Evolutionary conservation across 1,284 basidiomycete species (phyloP), one percentile per base, ranked within the genome.

Genomic region (Ceratobasidium sp.): DNA sequence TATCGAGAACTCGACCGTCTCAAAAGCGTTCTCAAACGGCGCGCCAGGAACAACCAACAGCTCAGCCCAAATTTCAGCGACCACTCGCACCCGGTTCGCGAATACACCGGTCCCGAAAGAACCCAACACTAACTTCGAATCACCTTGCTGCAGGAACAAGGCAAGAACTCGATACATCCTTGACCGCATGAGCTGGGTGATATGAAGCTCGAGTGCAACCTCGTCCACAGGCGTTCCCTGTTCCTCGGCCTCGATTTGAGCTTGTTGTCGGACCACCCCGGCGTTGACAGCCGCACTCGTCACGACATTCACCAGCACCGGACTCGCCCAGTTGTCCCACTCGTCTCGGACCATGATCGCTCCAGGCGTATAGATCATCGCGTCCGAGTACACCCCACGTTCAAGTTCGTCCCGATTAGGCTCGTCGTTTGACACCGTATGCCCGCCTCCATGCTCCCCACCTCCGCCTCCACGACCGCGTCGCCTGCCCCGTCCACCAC

Each of bases 71-170:
- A 91, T 85, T 66, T 83, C 83, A 1, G 91, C 91, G 49, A 93
- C 87, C 77, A 86, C 84, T 69, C 84, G 83, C 20, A 93, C 89
- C 42, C 88, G 86, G 82, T 94, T 94, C 80, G 85, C 86, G 84
- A 93, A 94, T 7, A 91, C 92, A 0, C 92, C 93, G 0, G 92
- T 94, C 12, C 93, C 93, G 84, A 93, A 94, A 81, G 90, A 91
- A 42, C 93, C 93, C 58, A 94, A 84, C 1, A 94, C 91, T 60
- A 93, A 78, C 80, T 90, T 87, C 79, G 86, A 86, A 20, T 89
- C 88, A 10, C 89, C 89, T 80, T 89, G 86, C 46, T 85, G 86
- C 84, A 93, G 90, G 82, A 93, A 92, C n/a, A 93, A 83, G 79
- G 85, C 89, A 23, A 94, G 83, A 39, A 93, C 86, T 67, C 92